Conservation (phyloP, 208 protist species). For the Jaenimonas drosophilae region DNA sequence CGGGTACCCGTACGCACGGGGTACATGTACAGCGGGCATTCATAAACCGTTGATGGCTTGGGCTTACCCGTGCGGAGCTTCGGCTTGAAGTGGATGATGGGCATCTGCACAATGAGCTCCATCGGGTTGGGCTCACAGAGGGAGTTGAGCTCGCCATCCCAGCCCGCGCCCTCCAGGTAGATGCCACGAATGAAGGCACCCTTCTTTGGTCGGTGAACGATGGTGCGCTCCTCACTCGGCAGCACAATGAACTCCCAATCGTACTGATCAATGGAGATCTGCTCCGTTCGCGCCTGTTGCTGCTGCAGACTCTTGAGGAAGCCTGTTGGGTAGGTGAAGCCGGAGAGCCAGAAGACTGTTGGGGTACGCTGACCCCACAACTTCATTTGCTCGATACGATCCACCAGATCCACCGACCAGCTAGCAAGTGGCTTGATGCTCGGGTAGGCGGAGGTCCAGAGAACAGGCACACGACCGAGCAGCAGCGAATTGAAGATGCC, state of each 20-base stretch:
- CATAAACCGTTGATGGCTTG: slow-evolving; percentile 80
- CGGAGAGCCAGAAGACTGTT: slow-evolving; percentile 96
- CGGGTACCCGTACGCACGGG: slow-evolving; percentile 94
- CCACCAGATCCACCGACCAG: slow-evolving; percentile 94
- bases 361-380: slow-evolving; percentile 90
- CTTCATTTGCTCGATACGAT: slow-evolving; percentile 91
- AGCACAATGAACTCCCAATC: slow-evolving; percentile 96
- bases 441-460: slow-evolving; percentile 95
- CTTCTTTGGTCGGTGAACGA: slow-evolving; percentile 89
- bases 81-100: slow-evolving; percentile 98
- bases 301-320: slow-evolving; percentile 98
- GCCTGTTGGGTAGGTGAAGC: slow-evolving; percentile 98
- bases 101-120: slow-evolving; percentile 95
- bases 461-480: slow-evolving; percentile 86
- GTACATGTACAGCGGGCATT: slow-evolving; percentile 97
- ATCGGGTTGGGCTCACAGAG: slow-evolving; percentile 95
- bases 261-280: slow-evolving; percentile 96
- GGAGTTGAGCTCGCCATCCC: slow-evolving; percentile 83
- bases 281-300: slow-evolving; percentile 84
- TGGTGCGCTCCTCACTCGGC: slow-evolving; percentile 80
- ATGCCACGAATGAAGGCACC: slow-evolving; percentile 96
- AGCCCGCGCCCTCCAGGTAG: slow-evolving; percentile 96
- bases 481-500: slow-evolving; percentile 88
- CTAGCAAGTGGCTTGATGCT: slow-evolving; percentile 95
- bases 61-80: slow-evolving; percentile 86